Percentiles rank a stretch among this genome's conserved stretches.
Conservation (phyloP, 2,329 filamentous ascomycete genomes). For the Coniochaeta sp. region DNA sequence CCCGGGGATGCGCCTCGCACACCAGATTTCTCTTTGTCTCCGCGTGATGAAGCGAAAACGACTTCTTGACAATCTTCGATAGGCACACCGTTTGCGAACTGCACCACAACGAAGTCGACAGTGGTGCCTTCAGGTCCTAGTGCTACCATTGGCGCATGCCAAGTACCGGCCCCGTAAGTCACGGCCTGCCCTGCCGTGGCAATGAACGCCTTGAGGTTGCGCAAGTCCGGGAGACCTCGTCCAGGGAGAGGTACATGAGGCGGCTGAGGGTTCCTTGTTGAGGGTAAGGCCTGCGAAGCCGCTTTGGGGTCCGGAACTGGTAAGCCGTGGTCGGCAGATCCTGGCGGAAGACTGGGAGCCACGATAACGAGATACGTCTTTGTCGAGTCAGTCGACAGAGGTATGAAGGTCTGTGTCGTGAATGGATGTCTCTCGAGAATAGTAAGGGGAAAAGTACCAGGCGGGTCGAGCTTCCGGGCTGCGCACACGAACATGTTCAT, state of each 20-base stretch:
- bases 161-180: conserved; percentile 86
- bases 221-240: conserved; percentile 65
- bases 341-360: conserved; percentile 62
- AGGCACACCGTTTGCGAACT: conserved; percentile 77
- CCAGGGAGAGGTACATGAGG: conserved; percentile 38
- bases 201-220: conserved; percentile 66
- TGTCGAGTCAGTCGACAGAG: conserved; percentile 46
- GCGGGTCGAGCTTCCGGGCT: conserved; percentile 44
- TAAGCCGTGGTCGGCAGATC: conserved; percentile 26
- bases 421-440: conserved; percentile 89
- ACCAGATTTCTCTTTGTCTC: no score
- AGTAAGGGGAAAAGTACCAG: conserved; percentile 51
- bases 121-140: conserved; percentile 47
- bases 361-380: conserved; percentile 75
- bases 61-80: conserved; percentile 87
- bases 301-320: conserved; percentile 24
- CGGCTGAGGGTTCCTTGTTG: conserved; percentile 25
- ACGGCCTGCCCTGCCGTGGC: conserved; percentile 75
- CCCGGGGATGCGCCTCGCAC: background rate
- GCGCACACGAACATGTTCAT: conserved; percentile 90
- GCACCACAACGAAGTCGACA: conserved; percentile 82
- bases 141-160: conserved; percentile 94
- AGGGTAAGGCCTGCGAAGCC: conserved; percentile 4
- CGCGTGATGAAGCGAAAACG: conserved; percentile 24
- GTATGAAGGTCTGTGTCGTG: conserved; percentile 89